phyloP scores from a whole-genome alignment of 2,329 filamentous ascomycete genomes.

The Alternaria arbusti region DNA sequence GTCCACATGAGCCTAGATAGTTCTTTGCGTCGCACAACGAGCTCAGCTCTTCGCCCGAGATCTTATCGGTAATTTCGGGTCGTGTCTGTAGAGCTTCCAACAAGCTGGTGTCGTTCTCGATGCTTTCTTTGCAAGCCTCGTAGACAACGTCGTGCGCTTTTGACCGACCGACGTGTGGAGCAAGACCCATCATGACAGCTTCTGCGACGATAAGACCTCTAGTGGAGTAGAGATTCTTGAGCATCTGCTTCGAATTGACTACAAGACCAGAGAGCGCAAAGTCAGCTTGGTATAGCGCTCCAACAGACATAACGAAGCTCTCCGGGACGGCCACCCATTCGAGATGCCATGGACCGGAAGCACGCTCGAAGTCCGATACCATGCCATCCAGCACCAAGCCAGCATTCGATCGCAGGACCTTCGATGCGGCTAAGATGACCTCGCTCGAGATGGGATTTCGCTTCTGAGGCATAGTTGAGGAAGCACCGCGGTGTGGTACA shows the following conservation, averaged over 20 bases:
- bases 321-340: conserved; percentile 65
- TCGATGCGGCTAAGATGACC: conserved; percentile 62
- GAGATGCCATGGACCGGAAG: conserved; percentile 65
- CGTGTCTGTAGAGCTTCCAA: conserved; percentile 53
- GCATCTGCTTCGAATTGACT: conserved; percentile 59
- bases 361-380: conserved; percentile 65
- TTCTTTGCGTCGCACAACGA: conserved; percentile 63
- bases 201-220: conserved; percentile 63
- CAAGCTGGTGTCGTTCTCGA: conserved; percentile 53
- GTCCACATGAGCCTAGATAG: conserved; percentile 49
- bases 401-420: conserved; percentile 60
- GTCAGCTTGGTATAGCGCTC: conserved; percentile 60
- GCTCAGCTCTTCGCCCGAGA: conserved; percentile 56
- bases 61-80: conserved; percentile 51
- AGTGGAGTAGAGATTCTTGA: conserved; percentile 59
- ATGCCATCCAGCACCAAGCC: conserved; percentile 62
- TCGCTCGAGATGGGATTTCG: conserved; percentile 65
- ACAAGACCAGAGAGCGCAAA: conserved; percentile 61
- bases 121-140: conserved; percentile 59
- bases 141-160: conserved; percentile 64
- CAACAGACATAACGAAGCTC: conserved; percentile 61
- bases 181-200: conserved; percentile 67
- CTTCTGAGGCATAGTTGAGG: conserved; percentile 54
- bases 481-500: conserved; percentile 44
- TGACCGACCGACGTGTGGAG: conserved; percentile 59